These are phyloP conservation scores for Daedaleopsis nitida DNA, from an alignment of 768 basidiomycete genomes.

Conservation along the genomic window DNA sequence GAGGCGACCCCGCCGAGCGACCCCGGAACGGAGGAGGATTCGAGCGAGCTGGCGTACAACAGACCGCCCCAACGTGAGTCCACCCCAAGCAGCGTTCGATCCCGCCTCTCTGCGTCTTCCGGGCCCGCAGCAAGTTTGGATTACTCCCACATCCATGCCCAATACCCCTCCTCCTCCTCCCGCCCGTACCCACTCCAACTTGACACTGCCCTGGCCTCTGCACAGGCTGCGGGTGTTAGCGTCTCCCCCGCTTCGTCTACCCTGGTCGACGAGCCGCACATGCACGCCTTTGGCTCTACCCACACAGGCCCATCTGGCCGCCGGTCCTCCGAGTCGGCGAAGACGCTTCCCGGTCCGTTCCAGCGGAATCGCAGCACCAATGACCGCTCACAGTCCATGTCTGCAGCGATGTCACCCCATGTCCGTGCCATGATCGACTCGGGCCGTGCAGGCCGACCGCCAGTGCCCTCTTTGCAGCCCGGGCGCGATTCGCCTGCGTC, in stretches of 20 bases:
- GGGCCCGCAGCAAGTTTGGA: slow-evolving; percentile 22
- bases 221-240: slow-evolving; percentile 14
- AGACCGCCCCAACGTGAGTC: slow-evolving; percentile 16
- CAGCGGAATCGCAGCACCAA: slow-evolving; percentile 63
- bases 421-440: slow-evolving; percentile 47
- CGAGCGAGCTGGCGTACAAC: slow-evolving; percentile 25
- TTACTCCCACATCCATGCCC: slow-evolving; percentile 27
- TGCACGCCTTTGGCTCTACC: background rate
- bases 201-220: slow-evolving; percentile 45
- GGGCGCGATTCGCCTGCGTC: slow-evolving; percentile 39
- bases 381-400: slow-evolving; percentile 80
- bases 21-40: slow-evolving; percentile 20
- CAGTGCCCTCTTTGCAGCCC: slow-evolving; percentile 25
- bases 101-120: slow-evolving; percentile 28
- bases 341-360: slow-evolving; percentile 57
- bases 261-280: slow-evolving; percentile 35
- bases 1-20: slow-evolving; percentile 20
- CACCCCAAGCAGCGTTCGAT: slow-evolving; percentile 27
- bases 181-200: slow-evolving; percentile 59
- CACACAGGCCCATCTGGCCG: slow-evolving; percentile 30
- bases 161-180: slow-evolving; percentile 40
- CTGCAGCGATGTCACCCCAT: slow-evolving; percentile 53
- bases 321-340: slow-evolving; percentile 71
- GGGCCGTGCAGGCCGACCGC: slow-evolving; percentile 30
- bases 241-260: slow-evolving; percentile 42